These are phyloP conservation scores for Skeletonema marinoi DNA, from an alignment of 108 stramenopile species.

Conservation along the genomic window DNA sequence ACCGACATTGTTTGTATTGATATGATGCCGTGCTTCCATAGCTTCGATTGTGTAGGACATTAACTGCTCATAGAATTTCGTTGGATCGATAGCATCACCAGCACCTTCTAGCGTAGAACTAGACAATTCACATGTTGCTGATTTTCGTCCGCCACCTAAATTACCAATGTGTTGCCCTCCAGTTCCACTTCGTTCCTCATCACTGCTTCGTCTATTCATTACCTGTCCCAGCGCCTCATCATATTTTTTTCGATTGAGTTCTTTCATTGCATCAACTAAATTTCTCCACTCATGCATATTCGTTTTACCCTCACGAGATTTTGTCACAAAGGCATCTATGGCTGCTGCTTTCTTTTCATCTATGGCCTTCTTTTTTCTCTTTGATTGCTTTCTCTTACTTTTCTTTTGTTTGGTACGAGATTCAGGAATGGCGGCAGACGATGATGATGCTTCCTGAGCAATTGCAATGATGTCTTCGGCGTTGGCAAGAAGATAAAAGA, in stretches of 20 bases:
- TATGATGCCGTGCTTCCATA: slow-evolving; percentile 2
- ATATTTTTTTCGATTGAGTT: slow-evolving; percentile 9
- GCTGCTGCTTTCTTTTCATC: slow-evolving; percentile 10
- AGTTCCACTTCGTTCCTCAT: background rate
- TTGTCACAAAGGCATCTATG: slow-evolving; percentile 16
- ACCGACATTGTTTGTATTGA: slow-evolving; percentile 29
- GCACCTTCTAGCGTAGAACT: background rate
- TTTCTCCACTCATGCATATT: slow-evolving; percentile 12
- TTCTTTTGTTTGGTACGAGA: background rate
- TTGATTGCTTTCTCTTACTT: background rate
- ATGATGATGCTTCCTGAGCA: background rate
- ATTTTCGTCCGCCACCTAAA: slow-evolving; percentile 2
- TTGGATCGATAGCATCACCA: slow-evolving; percentile 33
- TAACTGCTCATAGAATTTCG: slow-evolving; percentile 29
- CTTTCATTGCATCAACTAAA: slow-evolving; percentile 23
- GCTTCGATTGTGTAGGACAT: slow-evolving; percentile 8
- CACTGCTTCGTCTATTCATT: background rate
- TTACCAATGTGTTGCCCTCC: background rate
- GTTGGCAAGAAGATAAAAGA: slow-evolving; percentile 25
- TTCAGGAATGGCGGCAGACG: background rate
- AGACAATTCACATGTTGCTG: background rate
- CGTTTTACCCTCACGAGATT: slow-evolving; percentile 4
- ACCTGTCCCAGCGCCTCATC: background rate
- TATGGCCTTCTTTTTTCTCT: background rate
- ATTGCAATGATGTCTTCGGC: slow-evolving; percentile 1